Base-by-base conservation (phyloP, 106 monocot genomes). In the Vanilla planifolia region DNA sequence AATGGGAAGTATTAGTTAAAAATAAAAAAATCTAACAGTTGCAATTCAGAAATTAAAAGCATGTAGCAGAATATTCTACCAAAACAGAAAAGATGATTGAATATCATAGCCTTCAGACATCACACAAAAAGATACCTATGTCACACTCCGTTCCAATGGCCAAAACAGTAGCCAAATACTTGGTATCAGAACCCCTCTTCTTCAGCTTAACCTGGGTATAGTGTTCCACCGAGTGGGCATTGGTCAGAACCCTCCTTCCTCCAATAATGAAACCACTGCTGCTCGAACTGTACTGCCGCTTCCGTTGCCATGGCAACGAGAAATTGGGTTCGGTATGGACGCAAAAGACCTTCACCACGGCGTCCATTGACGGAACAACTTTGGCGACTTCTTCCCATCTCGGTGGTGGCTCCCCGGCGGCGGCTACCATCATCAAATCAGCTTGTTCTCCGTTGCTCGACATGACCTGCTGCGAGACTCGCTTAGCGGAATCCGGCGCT, bases 251-350 rank as follows among this genome's bases (percentile, higher is more conserved):
- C 50, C 96, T 71, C 64, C 87, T 64, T 2, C 79, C 96, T 0
- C 63, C 61, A 10, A 98, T 81, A 46, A 98, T 71, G 43, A 98
- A 98, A 24, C 96, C 96, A 19, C 87, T 88, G 66, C 96, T 98
- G 59, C 87, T 88, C 7, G 96, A 98, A 70, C 91, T 98, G 69
- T 84, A 98, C 81, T 98, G 96, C 60, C 96, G 61, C 72, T 90
- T 96, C 68, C 96, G 65, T 74, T 98, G 96, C 96, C 96, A 98
- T 0, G 96, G 96, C 43, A 98, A 73, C n/a, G 96, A 98, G 67
- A 98, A 98, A 29, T 98, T 98, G 43, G 96, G 96, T 72, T 98
- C 96, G 19, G 96, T 98, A 53, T 98, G 96, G 29, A 88, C 84
- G 60, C 96, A 98, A 51, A 98, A 98, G 48, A 98, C 96, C 81